A percentile compares a stretch with the other conserved stretches of the same genome.
Evolutionary conservation across 2,329 filamentous ascomycete species (phyloP).

Genomic region (Xylaria sp.): DNA sequence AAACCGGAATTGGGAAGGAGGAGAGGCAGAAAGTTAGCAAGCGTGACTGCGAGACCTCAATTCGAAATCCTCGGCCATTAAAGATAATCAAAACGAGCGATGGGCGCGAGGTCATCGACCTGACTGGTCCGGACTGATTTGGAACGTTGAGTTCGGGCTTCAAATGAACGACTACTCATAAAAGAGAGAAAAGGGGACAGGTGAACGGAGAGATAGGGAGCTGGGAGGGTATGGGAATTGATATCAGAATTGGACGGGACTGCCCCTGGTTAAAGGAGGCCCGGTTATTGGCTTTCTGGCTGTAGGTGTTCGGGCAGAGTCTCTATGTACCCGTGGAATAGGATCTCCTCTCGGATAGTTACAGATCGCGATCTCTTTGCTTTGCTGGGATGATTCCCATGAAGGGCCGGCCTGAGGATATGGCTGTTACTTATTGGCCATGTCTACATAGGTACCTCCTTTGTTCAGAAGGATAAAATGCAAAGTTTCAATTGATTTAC

Average conservation of each 20-base stretch:
- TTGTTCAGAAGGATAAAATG: not conserved
- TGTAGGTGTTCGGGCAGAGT: not conserved
- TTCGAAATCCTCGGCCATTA: not conserved
- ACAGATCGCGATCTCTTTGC: not conserved
- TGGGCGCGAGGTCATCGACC: not conserved
- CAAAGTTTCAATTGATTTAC: not conserved
- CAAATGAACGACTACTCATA: too few relatives aligned
- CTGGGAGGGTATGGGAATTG: not conserved
- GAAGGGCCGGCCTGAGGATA: not conserved
- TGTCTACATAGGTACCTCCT: not conserved
- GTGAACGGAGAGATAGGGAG: too few relatives aligned
- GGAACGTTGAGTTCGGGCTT: not conserved
- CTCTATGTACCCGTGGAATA: too few relatives aligned
- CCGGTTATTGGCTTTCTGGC: not conserved
- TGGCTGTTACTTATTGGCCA: not conserved
- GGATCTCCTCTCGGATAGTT: not conserved
- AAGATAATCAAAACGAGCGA: not conserved
- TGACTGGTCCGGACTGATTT: not conserved
- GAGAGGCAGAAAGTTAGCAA: too few relatives aligned
- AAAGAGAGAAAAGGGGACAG: too few relatives aligned
- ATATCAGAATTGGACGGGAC: not conserved
- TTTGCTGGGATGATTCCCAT: not conserved
- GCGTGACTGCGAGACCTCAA: too few relatives aligned
- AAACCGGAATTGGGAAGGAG: too few relatives aligned
- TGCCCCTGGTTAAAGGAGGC: not conserved